Evolutionary conservation across 352 stramenopile species (phyloP).

Genomic region (Globisporangium cylindrosporum): DNA sequence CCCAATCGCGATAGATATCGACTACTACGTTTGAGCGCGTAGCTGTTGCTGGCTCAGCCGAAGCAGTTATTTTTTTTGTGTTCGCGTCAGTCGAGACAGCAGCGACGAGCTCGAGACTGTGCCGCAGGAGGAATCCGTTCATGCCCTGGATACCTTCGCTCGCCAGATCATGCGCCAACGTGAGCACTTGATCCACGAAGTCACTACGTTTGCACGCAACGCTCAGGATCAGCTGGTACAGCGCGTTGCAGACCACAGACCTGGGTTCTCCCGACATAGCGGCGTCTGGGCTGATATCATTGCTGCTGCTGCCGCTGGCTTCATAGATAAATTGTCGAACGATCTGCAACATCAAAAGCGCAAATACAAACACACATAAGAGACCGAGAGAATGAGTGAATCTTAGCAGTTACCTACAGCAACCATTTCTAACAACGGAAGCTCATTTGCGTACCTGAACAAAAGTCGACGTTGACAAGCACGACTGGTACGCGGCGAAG

Average conservation of each 20-base stretch:
- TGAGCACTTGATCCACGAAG: slow-evolving; percentile 24
- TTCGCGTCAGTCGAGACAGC: slow-evolving; percentile 2
- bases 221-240: slow-evolving; percentile 16
- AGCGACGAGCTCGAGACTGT: slow-evolving; percentile 29
- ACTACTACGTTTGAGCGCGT: neutral
- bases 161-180: slow-evolving; percentile 34
- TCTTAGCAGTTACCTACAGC: neutral
- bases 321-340: slow-evolving; percentile 22
- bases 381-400: neutral
- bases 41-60: neutral
- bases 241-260: slow-evolving; percentile 3
- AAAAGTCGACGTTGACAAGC: slow-evolving; percentile 6
- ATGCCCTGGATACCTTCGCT: slow-evolving; percentile 21
- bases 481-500: slow-evolving; percentile 19
- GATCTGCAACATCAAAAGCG: slow-evolving; percentile 8
- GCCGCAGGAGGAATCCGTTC: slow-evolving; percentile 18
- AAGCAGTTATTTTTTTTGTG: neutral
- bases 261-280: neutral
- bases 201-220: slow-evolving; percentile 11
- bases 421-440: neutral
- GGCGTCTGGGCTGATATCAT: neutral
- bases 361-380: neutral
- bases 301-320: neutral
- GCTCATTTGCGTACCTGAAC: slow-evolving; percentile 6
- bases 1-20: slow-evolving; percentile 27